These are phyloP conservation scores for Diphasiastrum complanatum DNA, from an alignment of 83 land plant species.

Conservation along the genomic window DNA sequence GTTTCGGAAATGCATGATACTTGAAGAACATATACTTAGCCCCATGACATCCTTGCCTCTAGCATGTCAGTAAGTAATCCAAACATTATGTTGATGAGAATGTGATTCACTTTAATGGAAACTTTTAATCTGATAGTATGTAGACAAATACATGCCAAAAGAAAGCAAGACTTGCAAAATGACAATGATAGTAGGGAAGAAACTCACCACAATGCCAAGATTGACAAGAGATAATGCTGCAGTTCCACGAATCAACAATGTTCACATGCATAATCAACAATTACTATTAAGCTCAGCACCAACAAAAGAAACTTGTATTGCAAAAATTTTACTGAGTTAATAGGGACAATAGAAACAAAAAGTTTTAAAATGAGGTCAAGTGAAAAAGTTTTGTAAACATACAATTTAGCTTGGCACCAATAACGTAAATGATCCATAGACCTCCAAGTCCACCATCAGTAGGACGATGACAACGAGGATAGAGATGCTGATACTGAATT, in stretches of 20 bases:
- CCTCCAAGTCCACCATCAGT: slow-evolving; percentile 42
- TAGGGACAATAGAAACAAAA: neutral
- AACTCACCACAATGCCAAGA: slow-evolving; percentile 44
- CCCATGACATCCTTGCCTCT: no score
- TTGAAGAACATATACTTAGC: no score
- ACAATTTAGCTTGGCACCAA: slow-evolving; percentile 44
- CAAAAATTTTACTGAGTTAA: neutral
- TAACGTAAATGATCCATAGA: slow-evolving; percentile 37
- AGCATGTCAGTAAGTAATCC: no score
- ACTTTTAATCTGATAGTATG: no score
- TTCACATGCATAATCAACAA: neutral
- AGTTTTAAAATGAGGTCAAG: neutral
- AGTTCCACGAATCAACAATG: neutral
- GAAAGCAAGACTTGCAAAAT: no score
- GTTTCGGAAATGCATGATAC: no score
- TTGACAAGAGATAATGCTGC: slow-evolving; percentile 47
- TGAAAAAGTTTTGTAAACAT: neutral
- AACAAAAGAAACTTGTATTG: neutral
- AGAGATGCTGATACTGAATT: slow-evolving; percentile 36
- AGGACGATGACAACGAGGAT: slow-evolving; percentile 30
- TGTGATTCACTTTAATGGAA: no score
- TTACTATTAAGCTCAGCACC: neutral
- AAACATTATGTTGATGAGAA: no score
- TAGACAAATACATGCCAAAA: no score
- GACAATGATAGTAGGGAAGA: no score